Base-by-base conservation (phyloP, 148 eudicot genomes). In the Camellia granthamiana region DNA sequence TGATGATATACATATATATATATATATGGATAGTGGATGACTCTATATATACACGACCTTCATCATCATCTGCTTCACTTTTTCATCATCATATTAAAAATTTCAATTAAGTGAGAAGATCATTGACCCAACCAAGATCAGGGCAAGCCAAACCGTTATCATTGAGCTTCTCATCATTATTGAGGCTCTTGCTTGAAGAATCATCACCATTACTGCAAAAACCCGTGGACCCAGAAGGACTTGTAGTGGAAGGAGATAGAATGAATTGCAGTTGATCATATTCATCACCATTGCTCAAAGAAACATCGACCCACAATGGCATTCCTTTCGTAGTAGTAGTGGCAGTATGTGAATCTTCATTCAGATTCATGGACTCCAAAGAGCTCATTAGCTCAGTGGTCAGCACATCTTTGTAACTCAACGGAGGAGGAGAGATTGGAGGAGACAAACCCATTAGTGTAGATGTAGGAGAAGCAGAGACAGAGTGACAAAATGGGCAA, bases 121-220 rank as follows among this genome's bases (percentile, higher is more conserved):
- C 97, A 84, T 93, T 91, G 69, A 93, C 97, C 97, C 97, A 93
- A 23, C 89, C 97, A 19, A 93, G 82, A 91, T 93, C 95, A 18
- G 97, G 97, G 16, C 92, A 88, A 59, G 23, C 84, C 7, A 47
- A 30, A 3, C 81, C 85, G 44, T 65, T 83, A 11, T 81, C 88
- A 21, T n/a, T 81, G 43, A 3, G 63, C 63, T 78, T 83, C 23
- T 84, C 86, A 13, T 86, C 89, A 77, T 44, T 11, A 23, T 23
- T 70, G 21, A 69, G 65, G 76, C 69, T 76, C 46, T 70, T 86
- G 21, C 63, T 77, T n/a, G 87, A 54, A 42, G 69, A 69, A 71
- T 84, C 43, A 11, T 19, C 76, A 21, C 52, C 78, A 13, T 59
- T 78, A 18, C 56, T 77, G 70, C 77, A 77, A 67, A 68, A 80